Evolutionary conservation across 1,139 yeast genomes (phyloP), one percentile per base, ranked within the genome.

Genomic region (Nematodospora anomalae): DNA sequence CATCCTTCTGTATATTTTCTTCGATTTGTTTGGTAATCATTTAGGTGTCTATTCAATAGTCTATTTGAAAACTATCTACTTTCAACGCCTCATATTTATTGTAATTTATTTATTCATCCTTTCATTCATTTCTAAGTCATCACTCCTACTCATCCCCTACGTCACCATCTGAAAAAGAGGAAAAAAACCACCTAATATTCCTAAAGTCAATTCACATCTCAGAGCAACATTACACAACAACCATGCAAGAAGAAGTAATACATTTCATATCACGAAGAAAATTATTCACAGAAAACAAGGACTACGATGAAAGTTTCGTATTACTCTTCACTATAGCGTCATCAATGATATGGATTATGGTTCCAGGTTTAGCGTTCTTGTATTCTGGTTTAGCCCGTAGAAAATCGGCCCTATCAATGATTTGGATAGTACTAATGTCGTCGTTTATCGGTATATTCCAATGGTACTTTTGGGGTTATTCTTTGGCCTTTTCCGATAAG

Each of bases 391-490:
- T 92, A 46, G 94, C 97, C 15, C 73, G 97, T 55, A 73, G 97
- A 54, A 90, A 90, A 61, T 81, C 90, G 20, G 97, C 97, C 0
- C 69, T 90, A 36, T 84, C 95, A 15, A 77, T 89, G 79, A 82
- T 92, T 36, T 89, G 96, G 88, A 80, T 83, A 12, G 80, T 80
- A 10, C 60, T 88, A 36, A 77, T 84, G 76, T 77, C 90, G 5
- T 80, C 87, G 11, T 74, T 83, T 47, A 80, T 90, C n/a, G 90
- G 88, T 2, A 71, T 80, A 37, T 78, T 88, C 55, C 96, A 88
- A 58, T 92, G 97, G 97, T 92, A 89, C 61, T 88, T 92, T 56
- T 92, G 97, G 97, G 97, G 97, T 16, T 92, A 87, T 58, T 87
- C 96, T 0, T 65, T 92, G 33, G 95, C 97, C 3, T 89, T 92